Conservation (phyloP, 108 stramenopile species). For the Cylindrotheca fusiformis region DNA sequence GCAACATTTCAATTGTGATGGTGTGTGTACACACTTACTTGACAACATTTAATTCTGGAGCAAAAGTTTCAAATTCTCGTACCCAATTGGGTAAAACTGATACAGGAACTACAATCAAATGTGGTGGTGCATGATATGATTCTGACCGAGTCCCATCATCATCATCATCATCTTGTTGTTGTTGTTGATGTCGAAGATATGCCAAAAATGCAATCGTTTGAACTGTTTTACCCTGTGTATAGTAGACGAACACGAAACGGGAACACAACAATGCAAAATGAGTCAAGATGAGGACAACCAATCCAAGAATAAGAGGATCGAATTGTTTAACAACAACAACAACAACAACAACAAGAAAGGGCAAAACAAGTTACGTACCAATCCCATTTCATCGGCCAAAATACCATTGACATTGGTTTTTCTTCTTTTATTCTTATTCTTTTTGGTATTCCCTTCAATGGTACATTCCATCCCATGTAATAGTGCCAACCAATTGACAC, state of each 20-base stretch:
- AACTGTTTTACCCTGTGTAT: constrained; percentile 75
- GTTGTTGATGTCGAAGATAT: constrained; percentile 61
- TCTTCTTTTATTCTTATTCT: constrained; percentile 11
- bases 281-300: background rate
- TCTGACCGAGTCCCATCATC: constrained; percentile 12
- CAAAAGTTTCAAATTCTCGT: constrained; percentile 90
- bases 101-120: constrained; percentile 95
- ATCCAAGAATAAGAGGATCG: background rate
- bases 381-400: constrained; percentile 97
- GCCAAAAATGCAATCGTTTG: constrained; percentile 96
- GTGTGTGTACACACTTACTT: constrained; percentile 43
- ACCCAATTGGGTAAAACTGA: constrained; percentile 95
- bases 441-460: constrained; percentile 31
- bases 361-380: constrained; percentile 31
- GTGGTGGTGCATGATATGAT: constrained; percentile 36
- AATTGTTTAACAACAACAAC: constrained; percentile 3
- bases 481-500: constrained; percentile 86
- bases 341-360: background rate
- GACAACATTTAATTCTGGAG: constrained; percentile 78
- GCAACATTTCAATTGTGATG: background rate
- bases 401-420: constrained; percentile 89
- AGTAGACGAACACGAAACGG: background rate
- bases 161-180: constrained; percentile 5
- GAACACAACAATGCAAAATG: background rate
- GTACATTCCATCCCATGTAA: constrained; percentile 67